Base-by-base conservation (phyloP, 495 filamentous ascomycete species). In the Aspergillus sclerotioniger region DNA sequence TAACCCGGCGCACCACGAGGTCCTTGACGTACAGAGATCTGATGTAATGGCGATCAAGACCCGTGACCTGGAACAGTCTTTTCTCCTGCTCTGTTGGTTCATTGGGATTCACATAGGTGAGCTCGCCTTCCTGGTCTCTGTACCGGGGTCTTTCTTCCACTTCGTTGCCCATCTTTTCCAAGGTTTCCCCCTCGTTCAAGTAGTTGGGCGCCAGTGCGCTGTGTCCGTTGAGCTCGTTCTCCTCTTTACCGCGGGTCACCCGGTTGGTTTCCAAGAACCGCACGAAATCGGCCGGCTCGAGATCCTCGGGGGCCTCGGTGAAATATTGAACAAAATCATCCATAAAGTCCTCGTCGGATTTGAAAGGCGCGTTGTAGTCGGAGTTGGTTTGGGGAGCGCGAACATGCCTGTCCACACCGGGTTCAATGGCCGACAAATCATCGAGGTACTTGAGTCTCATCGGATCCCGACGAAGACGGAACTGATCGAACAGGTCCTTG, bases 381-480 rank as follows among this genome's bases (percentile, higher is more conserved):
- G 77, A 71, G 59, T 83, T 83, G 55, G 69, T 70, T 62, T 78
- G 61, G n/a, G 78, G 78, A 28, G 76, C 71, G 17, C 81, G 79
- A 32, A 83, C 77, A 56, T 81, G 76, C 53, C 80, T 78, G 77
- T 96, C 92, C 60, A 96, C 76, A 16, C 90, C 80, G 56, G 90
- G 89, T 69, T 89, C 84, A 57, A 90, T 81, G 39, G 79, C 73
- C 35, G 88, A 83, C 59, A 98, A 87, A 77, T 98, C 94, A 74
- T 96, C 91, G 56, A 93, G 67, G 77, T 98, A 98, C 21, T 77
- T 71, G 47, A 94, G 73, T 20, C 73, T 72, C 76, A 88, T 88
- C 9, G 86, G 81, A 70, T 98, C 94, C 43, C 69, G 71, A 47
- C 88, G 85, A 48, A 88, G 66, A 3, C 80, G 77, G 51, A 86